Base-by-base conservation (phyloP, 2,329 filamentous ascomycete species). In the Mollisiaceae sp. region DNA sequence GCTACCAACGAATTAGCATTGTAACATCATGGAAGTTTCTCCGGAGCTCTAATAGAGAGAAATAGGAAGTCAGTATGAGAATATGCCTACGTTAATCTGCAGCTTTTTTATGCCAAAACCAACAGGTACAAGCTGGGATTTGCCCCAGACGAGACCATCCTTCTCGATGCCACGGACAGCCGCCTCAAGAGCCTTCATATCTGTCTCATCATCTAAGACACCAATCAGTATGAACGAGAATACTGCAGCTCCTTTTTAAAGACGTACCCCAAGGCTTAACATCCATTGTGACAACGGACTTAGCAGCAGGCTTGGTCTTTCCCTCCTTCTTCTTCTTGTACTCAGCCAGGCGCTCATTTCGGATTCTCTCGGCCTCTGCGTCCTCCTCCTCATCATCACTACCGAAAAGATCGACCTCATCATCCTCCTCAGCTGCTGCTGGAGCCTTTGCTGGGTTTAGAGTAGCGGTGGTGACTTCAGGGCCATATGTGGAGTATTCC, bases 61-160 rank as follows among this genome's bases (percentile, higher is more conserved):
- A 32, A 32, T 32, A 32, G 27, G 3, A 32, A 32, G 6, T 32
- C 6, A 32, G 27, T 32, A 32, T 32, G 27, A 32, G 27, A 32
- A 32, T 32, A 32, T 3, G 15, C 8, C 3, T 22, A 47, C 18
- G 15, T 20, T 15, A 2, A 35, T 54, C 88, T 98, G 94, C 71
- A 99, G 89, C 89, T 98, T 98, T 87, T 92, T 95, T 86, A 99
- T 96, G 86, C 95, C 95, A 86, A 92, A 99, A 77, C 94, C 94
- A 76, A 99, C 90, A 72, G 94, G 81, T 60, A 97, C 90, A 72
- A 97, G 85, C 86, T 95, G 92, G 80, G 91, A 94, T 71, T 85
- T 89, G 89, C 94, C 94, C 95, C 95, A 99, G 71, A 96, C 89
- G 69, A 99, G 92, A 83, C 95, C 95, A 59, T 98, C 94, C 86